Evolutionary conservation across 257 asterid genomes (phyloP), one percentile per base, ranked within the genome.

Genomic region (Nicotiana knightiana): DNA sequence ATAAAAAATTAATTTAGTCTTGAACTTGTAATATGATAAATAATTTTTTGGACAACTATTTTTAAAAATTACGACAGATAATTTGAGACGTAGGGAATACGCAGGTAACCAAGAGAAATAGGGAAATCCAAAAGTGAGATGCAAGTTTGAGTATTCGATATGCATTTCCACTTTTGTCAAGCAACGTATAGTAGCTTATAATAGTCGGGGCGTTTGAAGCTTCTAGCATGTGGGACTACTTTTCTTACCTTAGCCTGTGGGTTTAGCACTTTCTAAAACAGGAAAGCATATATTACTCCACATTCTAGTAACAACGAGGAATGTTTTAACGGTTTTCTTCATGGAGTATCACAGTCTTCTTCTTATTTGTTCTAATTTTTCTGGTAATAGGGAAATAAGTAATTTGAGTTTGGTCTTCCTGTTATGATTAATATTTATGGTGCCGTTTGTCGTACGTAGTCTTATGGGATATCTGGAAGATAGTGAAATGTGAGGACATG

Each of bases 401-500:
- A 11, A 10, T 21, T 21, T 39, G 12, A n/a, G 57, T 10, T 18
- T n/a, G 43, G n/a, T 71, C 24, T 48, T 73, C 16, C 26, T 73
- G 24, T 48, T 48, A 13, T 24, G 24, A 73, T 48, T 24, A 73
- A 24, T 51, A 48, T 73, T 13, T 26, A 35, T 73, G 16, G 79
- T 73, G 79, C 79, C 79, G 46, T 51, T 54, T 15, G 79, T 73
- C 13, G 26, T 48, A 48, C 43, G 79, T 51, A 73, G 62, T 73
- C 26, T 73, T 46, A 26, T 48, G 62, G 77, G 26, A 26, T 26
- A 73, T 48, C 62, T 48, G 43, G 62, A 46, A 21, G 79, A 73
- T 30, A 48, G 8, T 73, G 79, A 73, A 48, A 73, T 26, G 26
- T 73, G 43, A 61, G 62, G 62, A 73, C 62, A 35, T 48, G 39